Percentiles rank a stretch among this genome's conserved stretches.
phyloP scores from a whole-genome alignment of 306 rosid genomes.

The Vigna unguiculata region DNA sequence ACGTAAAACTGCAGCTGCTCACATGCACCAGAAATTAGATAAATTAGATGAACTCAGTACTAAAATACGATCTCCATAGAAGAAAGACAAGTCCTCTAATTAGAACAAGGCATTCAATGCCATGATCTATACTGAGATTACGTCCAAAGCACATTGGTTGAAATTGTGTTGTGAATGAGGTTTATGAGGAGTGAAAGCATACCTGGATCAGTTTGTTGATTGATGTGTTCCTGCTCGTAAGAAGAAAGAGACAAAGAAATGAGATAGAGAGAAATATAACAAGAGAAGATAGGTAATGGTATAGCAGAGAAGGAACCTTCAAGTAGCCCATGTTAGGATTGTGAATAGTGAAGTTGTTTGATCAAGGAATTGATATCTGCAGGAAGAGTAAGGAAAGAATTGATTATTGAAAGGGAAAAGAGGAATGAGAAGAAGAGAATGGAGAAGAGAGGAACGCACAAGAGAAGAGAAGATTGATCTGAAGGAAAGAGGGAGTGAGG shows the following conservation, averaged over 20 bases:
- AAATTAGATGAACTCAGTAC: conserved; percentile 7
- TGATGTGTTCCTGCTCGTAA: conserved; percentile 38
- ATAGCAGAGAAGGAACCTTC: conserved; percentile 45
- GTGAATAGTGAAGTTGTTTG: not conserved
- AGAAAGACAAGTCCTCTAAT: not conserved
- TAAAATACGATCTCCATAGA: not conserved
- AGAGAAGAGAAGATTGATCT: conserved; percentile 6
- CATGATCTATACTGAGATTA: not conserved
- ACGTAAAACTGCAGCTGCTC: conserved; percentile 61
- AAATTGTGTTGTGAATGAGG: conserved; percentile 26
- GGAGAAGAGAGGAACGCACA: conserved; percentile 34
- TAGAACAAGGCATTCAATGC: too few relatives aligned
- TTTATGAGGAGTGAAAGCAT: conserved; percentile 8
- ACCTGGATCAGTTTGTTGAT: conserved; percentile 44
- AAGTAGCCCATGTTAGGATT: conserved; percentile 44
- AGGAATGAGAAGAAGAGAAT: not conserved
- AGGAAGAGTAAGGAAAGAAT: not conserved
- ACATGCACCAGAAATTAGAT: conserved; percentile 31
- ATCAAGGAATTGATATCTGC: conserved; percentile 41
- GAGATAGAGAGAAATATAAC: not conserved
- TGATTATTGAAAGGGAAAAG: not conserved
- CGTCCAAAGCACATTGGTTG: not conserved
- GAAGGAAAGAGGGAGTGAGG: not conserved
- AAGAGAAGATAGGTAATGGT: not conserved
- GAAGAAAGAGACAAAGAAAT: conserved; percentile 9